Conservation (phyloP, 352 stramenopile genomes). For the Phytophthora melonis region DNA sequence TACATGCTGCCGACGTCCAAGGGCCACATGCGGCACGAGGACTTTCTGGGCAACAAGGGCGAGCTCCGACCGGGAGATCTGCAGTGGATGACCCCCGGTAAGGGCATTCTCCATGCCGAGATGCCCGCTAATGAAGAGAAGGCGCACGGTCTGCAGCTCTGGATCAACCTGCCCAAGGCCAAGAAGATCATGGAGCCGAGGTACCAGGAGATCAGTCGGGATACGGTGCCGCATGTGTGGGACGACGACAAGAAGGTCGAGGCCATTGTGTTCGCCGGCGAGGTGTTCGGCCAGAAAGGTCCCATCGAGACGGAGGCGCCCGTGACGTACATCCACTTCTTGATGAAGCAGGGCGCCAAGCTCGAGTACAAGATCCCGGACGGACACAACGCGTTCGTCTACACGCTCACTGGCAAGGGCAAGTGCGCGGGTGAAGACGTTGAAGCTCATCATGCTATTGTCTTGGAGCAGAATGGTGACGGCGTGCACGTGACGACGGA, state of each 20-base stretch:
- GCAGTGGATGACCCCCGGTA: constrained; percentile 44
- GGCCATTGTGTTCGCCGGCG: constrained; percentile 62
- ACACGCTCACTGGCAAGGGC: constrained; percentile 44
- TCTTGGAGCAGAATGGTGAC: constrained; percentile 59
- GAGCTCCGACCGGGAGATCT: constrained; percentile 3
- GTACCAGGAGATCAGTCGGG: constrained; percentile 63
- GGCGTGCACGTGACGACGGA: constrained; percentile 53
- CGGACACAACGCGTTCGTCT: constrained; percentile 57
- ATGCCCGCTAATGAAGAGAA: constrained; percentile 50
- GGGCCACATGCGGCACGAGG: constrained; percentile 1
- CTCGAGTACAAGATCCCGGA: constrained; percentile 51
- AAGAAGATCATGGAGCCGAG: constrained; percentile 60
- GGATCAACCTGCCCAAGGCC: constrained; percentile 57
- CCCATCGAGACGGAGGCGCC: constrained; percentile 55
- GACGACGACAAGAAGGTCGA: constrained; percentile 50
- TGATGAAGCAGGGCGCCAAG: constrained; percentile 45
- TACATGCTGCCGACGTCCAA: constrained; percentile 73
- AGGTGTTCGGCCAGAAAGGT: constrained; percentile 55
- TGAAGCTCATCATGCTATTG: constrained; percentile 51
- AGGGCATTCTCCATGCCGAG: constrained; percentile 63
- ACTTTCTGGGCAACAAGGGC: constrained; percentile 5
- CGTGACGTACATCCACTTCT: constrained; percentile 67
- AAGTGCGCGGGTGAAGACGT: constrained; percentile 35
- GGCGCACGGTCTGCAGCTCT: constrained; percentile 59
- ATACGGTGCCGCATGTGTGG: constrained; percentile 49